Evolutionary conservation across 345 rosid genomes (phyloP).

Genomic region (Citrus unshiu): DNA sequence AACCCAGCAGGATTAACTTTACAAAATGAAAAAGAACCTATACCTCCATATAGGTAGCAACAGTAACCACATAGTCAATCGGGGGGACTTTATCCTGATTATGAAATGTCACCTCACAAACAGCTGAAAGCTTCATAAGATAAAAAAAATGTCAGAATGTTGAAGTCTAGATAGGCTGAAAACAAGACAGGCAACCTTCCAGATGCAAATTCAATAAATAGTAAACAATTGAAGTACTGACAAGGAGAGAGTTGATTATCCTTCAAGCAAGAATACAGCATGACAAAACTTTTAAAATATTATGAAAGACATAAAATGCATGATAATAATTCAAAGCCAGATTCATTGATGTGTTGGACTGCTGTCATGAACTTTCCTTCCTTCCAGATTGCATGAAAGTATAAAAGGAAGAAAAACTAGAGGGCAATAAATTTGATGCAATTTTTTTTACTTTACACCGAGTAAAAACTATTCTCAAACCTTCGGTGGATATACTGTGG

Average conservation of each 20-base stretch:
- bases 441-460: no score
- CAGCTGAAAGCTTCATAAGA: slow-evolving; percentile 75
- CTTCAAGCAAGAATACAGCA: background rate
- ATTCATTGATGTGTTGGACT: background rate
- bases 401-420: background rate
- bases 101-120: slow-evolving; percentile 83
- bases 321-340: background rate
- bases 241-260: background rate
- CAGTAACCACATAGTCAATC: slow-evolving; percentile 46
- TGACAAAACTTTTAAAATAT: background rate
- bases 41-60: slow-evolving; percentile 71
- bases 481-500: background rate
- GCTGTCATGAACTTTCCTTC: background rate
- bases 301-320: background rate
- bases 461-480: background rate
- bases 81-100: slow-evolving; percentile 80
- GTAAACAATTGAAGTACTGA: background rate
- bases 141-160: slow-evolving; percentile 24
- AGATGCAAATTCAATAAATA: background rate
- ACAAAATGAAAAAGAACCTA: background rate
- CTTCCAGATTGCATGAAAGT: background rate
- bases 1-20: background rate
- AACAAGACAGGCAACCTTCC: background rate
- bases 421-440: background rate
- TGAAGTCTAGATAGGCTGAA: slow-evolving; percentile 3